Percentiles rank a stretch among this genome's conserved stretches.
These are phyloP conservation scores for Phytophthora pluvialis DNA, from an alignment of 352 stramenopile genomes.

Conservation along the genomic window DNA sequence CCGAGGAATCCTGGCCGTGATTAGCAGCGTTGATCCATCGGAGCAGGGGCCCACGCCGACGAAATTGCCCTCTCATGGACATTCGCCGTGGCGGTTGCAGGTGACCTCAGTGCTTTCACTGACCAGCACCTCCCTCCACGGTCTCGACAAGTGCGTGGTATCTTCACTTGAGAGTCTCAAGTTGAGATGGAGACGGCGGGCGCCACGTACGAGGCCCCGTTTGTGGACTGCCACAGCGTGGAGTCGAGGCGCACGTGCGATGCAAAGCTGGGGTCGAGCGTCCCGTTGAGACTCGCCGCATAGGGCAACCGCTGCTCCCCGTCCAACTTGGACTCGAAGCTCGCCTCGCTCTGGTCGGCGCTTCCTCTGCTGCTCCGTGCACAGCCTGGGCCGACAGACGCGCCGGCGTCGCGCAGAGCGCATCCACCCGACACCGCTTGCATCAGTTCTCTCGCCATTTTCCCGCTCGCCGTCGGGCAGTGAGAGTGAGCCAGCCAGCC, in stretches of 20 bases:
- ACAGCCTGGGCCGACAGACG: slow-evolving; percentile 29
- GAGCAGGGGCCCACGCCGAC: background rate
- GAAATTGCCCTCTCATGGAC: background rate
- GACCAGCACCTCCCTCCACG: slow-evolving; percentile 4
- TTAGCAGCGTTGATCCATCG: slow-evolving; percentile 8
- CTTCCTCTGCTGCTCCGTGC: slow-evolving; percentile 8
- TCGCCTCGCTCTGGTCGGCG: slow-evolving; percentile 5
- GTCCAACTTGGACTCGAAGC: background rate
- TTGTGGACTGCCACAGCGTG: slow-evolving; percentile 22
- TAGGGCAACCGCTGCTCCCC: background rate
- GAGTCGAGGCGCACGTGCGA: slow-evolving; percentile 40
- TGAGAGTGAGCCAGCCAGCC: background rate
- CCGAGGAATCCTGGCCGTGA: slow-evolving; percentile 8
- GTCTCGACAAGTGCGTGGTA: slow-evolving; percentile 18
- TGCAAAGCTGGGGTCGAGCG: slow-evolving; percentile 30
- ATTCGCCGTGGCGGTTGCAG: background rate
- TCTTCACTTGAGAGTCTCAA: slow-evolving; percentile 6
- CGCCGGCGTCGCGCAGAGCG: slow-evolving; percentile 19
- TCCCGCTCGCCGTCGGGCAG: slow-evolving; percentile 20
- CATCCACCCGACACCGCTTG: slow-evolving; percentile 19
- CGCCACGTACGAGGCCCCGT: slow-evolving; percentile 26
- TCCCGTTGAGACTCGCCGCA: slow-evolving; percentile 31
- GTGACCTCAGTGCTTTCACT: background rate
- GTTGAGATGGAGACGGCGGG: background rate
- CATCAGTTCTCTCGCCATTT: slow-evolving; percentile 28